Evolutionary conservation across 768 basidiomycete species (phyloP).

Genomic region (Dictyophora rubrovolvata): DNA sequence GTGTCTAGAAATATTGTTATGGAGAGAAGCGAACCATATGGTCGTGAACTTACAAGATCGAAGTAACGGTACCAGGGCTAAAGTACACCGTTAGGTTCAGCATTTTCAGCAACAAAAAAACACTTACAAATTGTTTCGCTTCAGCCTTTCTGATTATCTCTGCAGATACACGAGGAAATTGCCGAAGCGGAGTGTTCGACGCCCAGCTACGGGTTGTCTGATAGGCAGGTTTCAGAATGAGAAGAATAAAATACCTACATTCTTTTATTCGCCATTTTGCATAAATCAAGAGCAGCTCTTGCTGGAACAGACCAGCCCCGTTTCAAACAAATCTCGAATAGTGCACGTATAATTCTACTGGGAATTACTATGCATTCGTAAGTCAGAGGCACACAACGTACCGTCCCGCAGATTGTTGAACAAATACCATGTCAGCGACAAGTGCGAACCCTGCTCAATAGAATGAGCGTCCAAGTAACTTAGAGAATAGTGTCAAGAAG

Average conservation of each 20-base stretch:
- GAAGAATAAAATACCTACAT: slow-evolving; percentile 39
- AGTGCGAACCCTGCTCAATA: slow-evolving; percentile 56
- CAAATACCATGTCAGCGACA: slow-evolving; percentile 90
- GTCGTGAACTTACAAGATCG: slow-evolving; percentile 46
- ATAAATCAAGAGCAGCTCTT: slow-evolving; percentile 81
- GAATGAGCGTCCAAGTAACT: neutral
- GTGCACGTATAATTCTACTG: slow-evolving; percentile 77
- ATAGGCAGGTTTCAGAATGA: slow-evolving; percentile 7
- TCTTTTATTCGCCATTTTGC: slow-evolving; percentile 89
- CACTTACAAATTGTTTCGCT: slow-evolving; percentile 88
- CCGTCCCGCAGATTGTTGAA: slow-evolving; percentile 95
- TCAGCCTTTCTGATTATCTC: slow-evolving; percentile 88
- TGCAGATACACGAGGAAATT: slow-evolving; percentile 84
- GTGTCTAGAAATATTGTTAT: slow-evolving; percentile 30
- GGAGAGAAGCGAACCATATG: neutral
- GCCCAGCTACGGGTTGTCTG: slow-evolving; percentile 60
- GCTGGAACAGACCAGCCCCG: slow-evolving; percentile 97
- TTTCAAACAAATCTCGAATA: slow-evolving; percentile 96
- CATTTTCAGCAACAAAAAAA: neutral
- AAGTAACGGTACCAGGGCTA: slow-evolving; percentile 97
- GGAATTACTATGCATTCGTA: slow-evolving; percentile 2
- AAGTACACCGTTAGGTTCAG: slow-evolving; percentile 1
- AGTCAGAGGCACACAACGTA: slow-evolving; percentile 20
- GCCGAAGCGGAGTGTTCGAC: slow-evolving; percentile 93
- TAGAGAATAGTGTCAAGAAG: neutral